A percentile compares a stretch with the other conserved stretches of the same genome.
Evolutionary conservation across 805 yeast genomes (phyloP).

Genomic region (Gaillardinia entomophila): DNA sequence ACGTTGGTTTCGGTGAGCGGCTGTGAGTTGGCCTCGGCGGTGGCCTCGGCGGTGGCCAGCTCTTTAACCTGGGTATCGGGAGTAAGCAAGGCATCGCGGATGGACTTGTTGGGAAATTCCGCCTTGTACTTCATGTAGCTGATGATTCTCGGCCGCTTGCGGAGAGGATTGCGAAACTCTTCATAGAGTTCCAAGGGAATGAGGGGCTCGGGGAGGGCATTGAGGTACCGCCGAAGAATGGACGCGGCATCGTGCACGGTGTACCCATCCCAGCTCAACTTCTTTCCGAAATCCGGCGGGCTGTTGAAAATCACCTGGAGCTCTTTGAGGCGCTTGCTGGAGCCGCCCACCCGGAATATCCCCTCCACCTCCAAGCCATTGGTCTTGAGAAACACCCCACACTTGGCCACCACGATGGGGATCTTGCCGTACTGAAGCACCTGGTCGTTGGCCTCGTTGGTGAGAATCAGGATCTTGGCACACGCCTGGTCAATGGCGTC

Average conservation of each 20-base stretch:
- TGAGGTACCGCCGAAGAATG: slow-evolving; percentile 75
- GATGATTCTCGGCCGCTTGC: slow-evolving; percentile 55
- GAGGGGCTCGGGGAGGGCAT: slow-evolving; percentile 87
- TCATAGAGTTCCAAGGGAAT: slow-evolving; percentile 76
- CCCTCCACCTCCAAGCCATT: slow-evolving; percentile 82
- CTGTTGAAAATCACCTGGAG: slow-evolving; percentile 77
- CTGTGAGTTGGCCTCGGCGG: slow-evolving; percentile 3
- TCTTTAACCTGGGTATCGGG: slow-evolving; percentile 7
- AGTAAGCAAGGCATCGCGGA: too few species aligned
- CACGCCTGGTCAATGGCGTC: slow-evolving; percentile 70
- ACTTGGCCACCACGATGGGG: slow-evolving; percentile 92
- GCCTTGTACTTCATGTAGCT: slow-evolving; percentile 61
- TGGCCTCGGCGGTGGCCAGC: background rate
- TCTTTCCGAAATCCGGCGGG: slow-evolving; percentile 87
- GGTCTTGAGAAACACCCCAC: slow-evolving; percentile 80
- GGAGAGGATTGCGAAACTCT: slow-evolving; percentile 70
- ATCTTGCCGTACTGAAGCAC: slow-evolving; percentile 78
- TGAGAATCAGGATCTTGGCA: slow-evolving; percentile 64
- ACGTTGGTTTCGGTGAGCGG: slow-evolving; percentile 29
- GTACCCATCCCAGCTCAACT: slow-evolving; percentile 85
- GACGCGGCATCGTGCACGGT: slow-evolving; percentile 97
- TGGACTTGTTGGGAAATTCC: slow-evolving; percentile 25
- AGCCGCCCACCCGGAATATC: slow-evolving; percentile 88
- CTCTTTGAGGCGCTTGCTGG: slow-evolving; percentile 80
- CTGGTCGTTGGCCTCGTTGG: slow-evolving; percentile 45